Base-by-base conservation (phyloP, 768 basidiomycete species). In the Exidia glandulosa region DNA sequence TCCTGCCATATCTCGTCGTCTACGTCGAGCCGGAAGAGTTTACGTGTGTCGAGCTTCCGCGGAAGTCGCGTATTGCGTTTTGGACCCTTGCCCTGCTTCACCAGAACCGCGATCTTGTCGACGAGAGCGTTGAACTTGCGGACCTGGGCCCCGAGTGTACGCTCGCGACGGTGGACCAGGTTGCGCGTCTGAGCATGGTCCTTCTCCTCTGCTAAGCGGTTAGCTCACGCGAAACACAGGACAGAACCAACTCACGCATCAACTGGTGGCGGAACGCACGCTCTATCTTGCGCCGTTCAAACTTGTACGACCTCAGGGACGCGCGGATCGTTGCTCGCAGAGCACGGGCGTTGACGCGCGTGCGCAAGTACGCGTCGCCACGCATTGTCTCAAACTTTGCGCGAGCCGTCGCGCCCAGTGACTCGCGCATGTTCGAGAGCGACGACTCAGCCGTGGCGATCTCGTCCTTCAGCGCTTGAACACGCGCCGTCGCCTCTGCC, bases 1-100 rank as follows among this genome's bases (percentile, higher is more conserved):
- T 59, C 59, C 23, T 59, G 48, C 59, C 59, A 59, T 9, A 59
- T 45, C 3, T 6, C n/a, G 31, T 55, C 32, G 47, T 52, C 47
- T 5, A 48, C 59, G 23, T 45, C 3, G 10, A 52, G 59, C 29
- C 33, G 27, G 47, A 32, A 33, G 3, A 59, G 52, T 29, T 55
- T 33, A 19, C 30, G 29, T 13, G 34, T 25, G 6, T 59, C 52
- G 16, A 59, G 47, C 23, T 55, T 52, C 16, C 23, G 27, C 16
- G 59, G 59, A 6, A 31, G 14, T 7, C 6, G 10, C 7, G 27
- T 14, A 29, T 16, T 10, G 12, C 32, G 27, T 3, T 25, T 19
- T 9, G 47, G 32, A 13, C 7, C 16, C 41, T 45, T 32, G 6
- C 48, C 25, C 19, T 33, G 48, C 7, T 16, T 5, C 6, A 23